Conservation (phyloP, 352 stramenopile genomes). For the Phytopythium chamaehyphon region DNA sequence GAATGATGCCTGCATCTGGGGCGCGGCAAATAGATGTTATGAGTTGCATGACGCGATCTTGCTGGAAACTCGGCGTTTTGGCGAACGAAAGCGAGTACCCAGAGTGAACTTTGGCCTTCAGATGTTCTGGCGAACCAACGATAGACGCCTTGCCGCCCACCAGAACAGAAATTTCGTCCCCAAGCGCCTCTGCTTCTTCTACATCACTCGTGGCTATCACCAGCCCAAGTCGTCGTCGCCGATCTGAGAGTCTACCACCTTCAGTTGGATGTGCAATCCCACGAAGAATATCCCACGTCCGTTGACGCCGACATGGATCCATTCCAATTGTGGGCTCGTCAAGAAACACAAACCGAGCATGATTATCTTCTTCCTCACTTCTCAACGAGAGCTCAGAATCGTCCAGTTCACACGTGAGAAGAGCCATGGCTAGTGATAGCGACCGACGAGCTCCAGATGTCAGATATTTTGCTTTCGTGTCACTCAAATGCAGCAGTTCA, state of each 20-base stretch:
- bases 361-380: neutral
- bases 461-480: slow-evolving; percentile 32
- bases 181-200: slow-evolving; percentile 80
- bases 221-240: slow-evolving; percentile 40
- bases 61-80: slow-evolving; percentile 23
- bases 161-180: slow-evolving; percentile 65
- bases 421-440: slow-evolving; percentile 75
- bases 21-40: slow-evolving; percentile 9
- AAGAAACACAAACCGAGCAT: slow-evolving; percentile 51
- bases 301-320: slow-evolving; percentile 90
- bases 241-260: neutral
- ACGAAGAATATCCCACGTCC: slow-evolving; percentile 78
- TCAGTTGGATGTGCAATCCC: slow-evolving; percentile 9
- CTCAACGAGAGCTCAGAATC: slow-evolving; percentile 12
- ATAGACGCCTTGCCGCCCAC: slow-evolving; percentile 39
- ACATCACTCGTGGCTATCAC: slow-evolving; percentile 92
- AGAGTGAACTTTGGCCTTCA: slow-evolving; percentile 35
- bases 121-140: slow-evolving; percentile 33
- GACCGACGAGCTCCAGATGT: slow-evolving; percentile 80
- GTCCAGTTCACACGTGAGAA: slow-evolving; percentile 36
- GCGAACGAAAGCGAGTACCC: slow-evolving; percentile 47
- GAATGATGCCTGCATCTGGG: slow-evolving; percentile 14
- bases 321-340: slow-evolving; percentile 91
- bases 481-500: slow-evolving; percentile 27
- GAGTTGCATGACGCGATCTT: slow-evolving; percentile 16